These are phyloP conservation scores for Eimeria brunetti DNA, from an alignment of 169 alveolate species.

Conservation along the genomic window DNA sequence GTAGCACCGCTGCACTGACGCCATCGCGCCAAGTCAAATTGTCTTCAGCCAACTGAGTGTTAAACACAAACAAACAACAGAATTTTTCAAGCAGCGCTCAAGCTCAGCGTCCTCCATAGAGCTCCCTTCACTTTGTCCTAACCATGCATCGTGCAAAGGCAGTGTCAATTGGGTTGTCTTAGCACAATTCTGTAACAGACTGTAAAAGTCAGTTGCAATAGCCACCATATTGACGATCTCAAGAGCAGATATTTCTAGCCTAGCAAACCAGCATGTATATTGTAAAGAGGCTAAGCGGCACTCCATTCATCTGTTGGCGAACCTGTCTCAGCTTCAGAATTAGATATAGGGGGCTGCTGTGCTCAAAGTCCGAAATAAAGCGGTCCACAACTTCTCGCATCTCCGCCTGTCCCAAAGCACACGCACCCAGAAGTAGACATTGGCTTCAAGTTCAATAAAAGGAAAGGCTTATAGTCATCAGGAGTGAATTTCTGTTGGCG, in stretches of 20 bases:
- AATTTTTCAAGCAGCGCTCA: not conserved
- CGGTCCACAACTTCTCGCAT: conserved; percentile 72
- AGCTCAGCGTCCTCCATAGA: not conserved
- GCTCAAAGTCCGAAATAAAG: conserved; percentile 66
- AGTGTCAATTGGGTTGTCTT: not conserved
- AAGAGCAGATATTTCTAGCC: not conserved
- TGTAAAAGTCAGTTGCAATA: not conserved
- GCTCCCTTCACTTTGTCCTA: not conserved
- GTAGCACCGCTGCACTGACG: conserved; percentile 78
- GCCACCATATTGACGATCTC: not conserved
- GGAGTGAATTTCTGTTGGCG: not conserved
- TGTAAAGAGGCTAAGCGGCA: not conserved
- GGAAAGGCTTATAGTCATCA: not conserved
- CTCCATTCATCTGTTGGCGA: not conserved
- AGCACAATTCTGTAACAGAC: not conserved
- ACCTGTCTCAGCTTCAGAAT: conserved; percentile 76
- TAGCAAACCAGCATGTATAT: not conserved
- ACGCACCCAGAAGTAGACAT: not conserved
- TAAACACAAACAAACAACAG: not conserved
- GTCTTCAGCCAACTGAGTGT: conserved; percentile 77
- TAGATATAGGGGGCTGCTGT: conserved; percentile 44
- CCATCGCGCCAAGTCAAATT: conserved; percentile 81
- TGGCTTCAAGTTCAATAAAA: not conserved
- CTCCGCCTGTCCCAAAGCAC: conserved; percentile 54
- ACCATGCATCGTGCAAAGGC: not conserved